Evolutionary conservation across 2,329 filamentous ascomycete genomes (phyloP), one percentile per base, ranked within the genome.

Genomic region (Mycosphaerella sp.): DNA sequence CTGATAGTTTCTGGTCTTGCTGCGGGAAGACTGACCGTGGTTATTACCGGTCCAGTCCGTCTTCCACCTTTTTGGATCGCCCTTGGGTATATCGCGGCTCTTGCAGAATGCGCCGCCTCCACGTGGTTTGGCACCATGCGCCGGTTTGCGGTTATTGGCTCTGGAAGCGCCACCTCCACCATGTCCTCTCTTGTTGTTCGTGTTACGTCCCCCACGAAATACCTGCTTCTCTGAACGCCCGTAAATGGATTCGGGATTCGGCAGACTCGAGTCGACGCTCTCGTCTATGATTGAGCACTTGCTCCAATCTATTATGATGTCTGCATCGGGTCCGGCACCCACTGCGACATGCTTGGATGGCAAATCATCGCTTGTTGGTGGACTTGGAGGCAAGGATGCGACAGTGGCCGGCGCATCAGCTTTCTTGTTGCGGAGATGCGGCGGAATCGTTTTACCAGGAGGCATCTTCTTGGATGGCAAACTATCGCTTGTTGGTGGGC

Each of bases 11-110:
- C 14, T 44, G 14, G 34, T 17, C 32, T 35, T 27, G 18, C 43
- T 37, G 17, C 5, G 36, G 16, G 28, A 10, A 30, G 28, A 30
- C 30, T 35, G 21, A 13, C 16, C 25, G 21, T 27, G 18, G 18
- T 34, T 18, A 17, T 35, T 35, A 28, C 45, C 27, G 14, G 28
- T 42, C 55, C 53, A 60, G 45, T 57, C 50, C 13, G 42, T 49
- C 36, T 58, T 44, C 54, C 53, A 58, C 6, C 56, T 57, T 13
- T 54, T 49, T 1, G 55, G 54, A 39, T 61, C 57, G 16, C 50
- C 37, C 17, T 55, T 57, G 4, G 50, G 55, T 14, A 60, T 52
- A 2, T 63, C 56, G 12, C 36, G 35, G 27, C 16, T 27, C 37
- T 49, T 49, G 45, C 37, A 35, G 14, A 49, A 41, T 25, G 34